Evolutionary conservation across 2,329 filamentous ascomycete species (phyloP).

Genomic region (Lasiodiplodia citricola): DNA sequence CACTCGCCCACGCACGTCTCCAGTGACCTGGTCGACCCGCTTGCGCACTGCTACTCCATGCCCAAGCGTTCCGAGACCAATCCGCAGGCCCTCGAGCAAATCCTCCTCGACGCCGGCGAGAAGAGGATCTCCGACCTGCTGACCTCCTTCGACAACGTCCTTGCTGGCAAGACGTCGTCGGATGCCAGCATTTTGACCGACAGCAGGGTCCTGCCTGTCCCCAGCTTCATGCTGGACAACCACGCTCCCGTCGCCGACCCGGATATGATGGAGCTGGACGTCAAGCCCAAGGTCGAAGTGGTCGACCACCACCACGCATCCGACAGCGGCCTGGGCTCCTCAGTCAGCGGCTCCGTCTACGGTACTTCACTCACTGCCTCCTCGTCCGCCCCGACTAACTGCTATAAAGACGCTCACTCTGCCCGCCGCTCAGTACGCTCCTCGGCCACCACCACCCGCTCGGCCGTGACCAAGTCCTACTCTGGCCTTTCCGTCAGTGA

Average conservation of each 20-base stretch:
- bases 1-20: conserved; percentile 48
- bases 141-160: conserved; percentile 51
- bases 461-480: conserved; percentile 53
- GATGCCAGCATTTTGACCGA: conserved; percentile 50
- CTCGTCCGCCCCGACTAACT: conserved; percentile 34
- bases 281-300: conserved; percentile 52
- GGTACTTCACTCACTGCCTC: conserved; percentile 38
- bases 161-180: conserved; percentile 41
- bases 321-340: conserved; percentile 88
- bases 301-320: conserved; percentile 69
- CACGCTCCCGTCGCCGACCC: conserved; percentile 39
- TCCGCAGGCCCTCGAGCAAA: conserved; percentile 54
- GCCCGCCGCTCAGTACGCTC: conserved; percentile 43
- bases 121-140: conserved; percentile 52
- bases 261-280: conserved; percentile 46
- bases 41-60: conserved; percentile 48
- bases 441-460: conserved; percentile 43
- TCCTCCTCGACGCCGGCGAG: conserved; percentile 52
- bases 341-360: conserved; percentile 65
- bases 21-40: conserved; percentile 45
- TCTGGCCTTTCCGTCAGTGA: conserved; percentile 43
- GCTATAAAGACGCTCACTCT: conserved; percentile 42
- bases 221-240: conserved; percentile 49
- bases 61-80: conserved; percentile 55
- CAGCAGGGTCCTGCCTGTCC: conserved; percentile 56